Evolutionary conservation across 139 green algal species (phyloP).

Genomic region (Chlamydomonas applanata): DNA sequence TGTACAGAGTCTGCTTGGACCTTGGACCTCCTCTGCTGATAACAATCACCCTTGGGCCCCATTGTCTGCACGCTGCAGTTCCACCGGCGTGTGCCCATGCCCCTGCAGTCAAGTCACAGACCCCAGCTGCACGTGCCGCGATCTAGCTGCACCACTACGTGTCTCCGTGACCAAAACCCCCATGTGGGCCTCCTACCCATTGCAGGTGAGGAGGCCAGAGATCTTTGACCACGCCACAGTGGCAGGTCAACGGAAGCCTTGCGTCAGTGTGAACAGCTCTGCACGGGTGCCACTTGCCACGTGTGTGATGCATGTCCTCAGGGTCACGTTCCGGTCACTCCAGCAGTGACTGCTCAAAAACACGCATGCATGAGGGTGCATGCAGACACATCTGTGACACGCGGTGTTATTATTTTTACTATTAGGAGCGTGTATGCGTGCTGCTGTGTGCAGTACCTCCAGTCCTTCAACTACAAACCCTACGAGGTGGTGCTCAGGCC

Average conservation of each 20-base stretch:
- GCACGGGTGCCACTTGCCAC: too few species aligned
- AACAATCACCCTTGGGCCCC: background rate
- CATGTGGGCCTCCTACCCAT: conserved; percentile 67
- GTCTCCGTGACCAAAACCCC: conserved; percentile 64
- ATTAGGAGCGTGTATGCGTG: too few species aligned
- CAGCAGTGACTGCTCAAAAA: too few species aligned
- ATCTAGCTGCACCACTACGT: conserved; percentile 56
- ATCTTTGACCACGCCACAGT: too few species aligned
- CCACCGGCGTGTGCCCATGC: conserved; percentile 68
- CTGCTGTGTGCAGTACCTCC: conserved; percentile 42
- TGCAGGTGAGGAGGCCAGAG: too few species aligned
- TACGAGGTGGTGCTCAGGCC: conserved; percentile 45
- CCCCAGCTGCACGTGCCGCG: conserved; percentile 60
- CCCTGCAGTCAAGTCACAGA: conserved; percentile 71
- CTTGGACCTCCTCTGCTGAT: background rate
- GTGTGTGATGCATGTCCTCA: too few species aligned
- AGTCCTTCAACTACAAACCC: conserved; percentile 55
- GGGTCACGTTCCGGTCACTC: too few species aligned
- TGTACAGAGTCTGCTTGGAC: background rate
- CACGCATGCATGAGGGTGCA: too few species aligned
- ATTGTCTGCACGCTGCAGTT: conserved; percentile 28
- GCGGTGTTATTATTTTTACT: too few species aligned
- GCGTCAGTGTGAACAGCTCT: too few species aligned
- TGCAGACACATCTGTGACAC: conserved; percentile 2
- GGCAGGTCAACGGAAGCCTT: too few species aligned